phyloP scores from a whole-genome alignment of 225 moss, liverwort and hornwort genomes.

The Bryoerythrophyllum caledonicum region DNA sequence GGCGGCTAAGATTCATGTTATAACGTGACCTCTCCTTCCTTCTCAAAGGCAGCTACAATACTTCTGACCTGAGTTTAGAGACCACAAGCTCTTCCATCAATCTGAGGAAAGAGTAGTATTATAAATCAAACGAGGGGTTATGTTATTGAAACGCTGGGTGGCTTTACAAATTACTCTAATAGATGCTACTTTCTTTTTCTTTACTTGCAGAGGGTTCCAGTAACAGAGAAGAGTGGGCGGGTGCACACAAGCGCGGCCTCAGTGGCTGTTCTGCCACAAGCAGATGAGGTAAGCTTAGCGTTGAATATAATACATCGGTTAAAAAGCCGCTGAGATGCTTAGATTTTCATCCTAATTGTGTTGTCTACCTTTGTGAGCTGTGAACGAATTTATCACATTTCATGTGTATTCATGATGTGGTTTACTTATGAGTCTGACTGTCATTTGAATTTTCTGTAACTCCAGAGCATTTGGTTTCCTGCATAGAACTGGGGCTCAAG shows the following conservation, averaged over 20 bases:
- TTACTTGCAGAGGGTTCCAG: slow-evolving; percentile 78
- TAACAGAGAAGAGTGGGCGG: slow-evolving; percentile 92
- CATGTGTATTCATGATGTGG: not conserved
- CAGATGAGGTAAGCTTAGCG: slow-evolving; percentile 66
- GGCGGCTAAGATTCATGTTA: no score
- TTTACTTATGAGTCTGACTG: slow-evolving; percentile 6
- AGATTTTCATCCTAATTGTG: slow-evolving; percentile 1
- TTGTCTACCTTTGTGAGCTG: slow-evolving; percentile 4
- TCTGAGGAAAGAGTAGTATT: no score
- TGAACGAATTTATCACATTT: not conserved
- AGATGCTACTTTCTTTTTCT: no score
- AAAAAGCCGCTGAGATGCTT: slow-evolving; percentile 12
- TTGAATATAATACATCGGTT: not conserved
- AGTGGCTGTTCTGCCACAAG: slow-evolving; percentile 97
- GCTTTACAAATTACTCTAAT: no score
- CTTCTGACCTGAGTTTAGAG: no score
- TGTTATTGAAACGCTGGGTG: no score
- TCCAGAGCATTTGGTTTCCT: not conserved
- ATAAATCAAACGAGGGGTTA: no score
- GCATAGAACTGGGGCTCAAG: not conserved
- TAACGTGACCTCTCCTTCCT: no score
- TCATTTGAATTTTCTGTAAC: not conserved
- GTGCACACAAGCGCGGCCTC: slow-evolving; percentile 98
- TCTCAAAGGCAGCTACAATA: no score
- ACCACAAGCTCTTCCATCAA: no score